These are phyloP conservation scores for Aspergillus haitiensis DNA, from an alignment of 495 filamentous ascomycete genomes.

Conservation along the genomic window DNA sequence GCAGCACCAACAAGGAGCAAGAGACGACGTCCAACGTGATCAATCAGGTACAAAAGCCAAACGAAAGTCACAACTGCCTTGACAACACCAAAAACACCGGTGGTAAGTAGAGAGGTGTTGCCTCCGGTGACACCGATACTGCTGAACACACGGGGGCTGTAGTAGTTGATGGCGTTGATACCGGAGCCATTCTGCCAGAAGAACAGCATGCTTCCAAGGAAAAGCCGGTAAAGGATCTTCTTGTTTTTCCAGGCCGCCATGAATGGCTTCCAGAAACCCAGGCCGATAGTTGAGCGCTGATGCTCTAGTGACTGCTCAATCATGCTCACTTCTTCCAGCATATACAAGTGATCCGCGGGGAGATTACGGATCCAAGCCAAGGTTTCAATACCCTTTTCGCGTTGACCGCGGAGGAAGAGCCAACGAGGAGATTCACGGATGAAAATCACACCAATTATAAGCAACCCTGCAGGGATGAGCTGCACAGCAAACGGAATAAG, in stretches of 20 bases:
- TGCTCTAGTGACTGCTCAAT: constrained; percentile 64
- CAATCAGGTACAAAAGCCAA: constrained; percentile 70
- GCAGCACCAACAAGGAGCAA: constrained; percentile 72
- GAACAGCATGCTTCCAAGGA: constrained; percentile 67
- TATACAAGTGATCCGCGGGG: constrained; percentile 59
- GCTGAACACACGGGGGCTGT: constrained; percentile 60
- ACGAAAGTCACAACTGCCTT: constrained; percentile 59
- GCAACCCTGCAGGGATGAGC: constrained; percentile 51
- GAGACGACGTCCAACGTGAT: constrained; percentile 66
- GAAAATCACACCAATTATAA: constrained; percentile 51
- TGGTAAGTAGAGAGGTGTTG: constrained; percentile 52
- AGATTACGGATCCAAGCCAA: constrained; percentile 68
- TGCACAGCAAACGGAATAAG: constrained; percentile 59
- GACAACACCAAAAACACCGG: constrained; percentile 56
- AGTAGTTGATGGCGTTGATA: constrained; percentile 73
- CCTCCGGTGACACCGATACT: constrained; percentile 57
- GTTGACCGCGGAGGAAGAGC: constrained; percentile 50
- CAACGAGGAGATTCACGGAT: constrained; percentile 60
- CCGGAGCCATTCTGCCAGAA: constrained; percentile 68
- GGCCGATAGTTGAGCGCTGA: constrained; percentile 57
- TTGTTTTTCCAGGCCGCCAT: constrained; percentile 52
- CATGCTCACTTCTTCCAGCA: constrained; percentile 64
- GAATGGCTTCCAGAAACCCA: constrained; percentile 72
- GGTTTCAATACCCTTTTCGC: constrained; percentile 58
- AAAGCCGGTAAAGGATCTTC: constrained; percentile 64